A percentile compares a stretch with the other conserved stretches of the same genome.
Evolutionary conservation across 2,329 filamentous ascomycete genomes (phyloP).

Genomic region (Stagonosporopsis vannaccii): DNA sequence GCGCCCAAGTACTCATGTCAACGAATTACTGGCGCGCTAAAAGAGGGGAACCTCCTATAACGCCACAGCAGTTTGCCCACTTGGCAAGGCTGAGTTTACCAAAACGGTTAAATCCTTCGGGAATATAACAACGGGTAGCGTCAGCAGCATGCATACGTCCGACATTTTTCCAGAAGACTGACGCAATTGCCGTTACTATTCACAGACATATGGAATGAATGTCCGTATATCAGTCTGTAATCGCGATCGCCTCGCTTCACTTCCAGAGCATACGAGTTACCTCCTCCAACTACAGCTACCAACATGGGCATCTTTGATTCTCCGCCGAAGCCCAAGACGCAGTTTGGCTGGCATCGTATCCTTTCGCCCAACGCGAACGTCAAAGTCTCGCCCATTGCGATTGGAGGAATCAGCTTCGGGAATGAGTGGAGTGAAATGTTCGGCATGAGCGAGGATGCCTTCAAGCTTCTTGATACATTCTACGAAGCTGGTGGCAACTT

Average conservation of each 20-base stretch:
- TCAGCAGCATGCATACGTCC: constrained; percentile 16
- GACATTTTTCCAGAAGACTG: background rate
- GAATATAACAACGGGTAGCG: constrained; percentile 4
- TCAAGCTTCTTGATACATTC: constrained; percentile 72
- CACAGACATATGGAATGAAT: background rate
- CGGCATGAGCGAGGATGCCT: constrained; percentile 64
- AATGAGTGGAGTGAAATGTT: constrained; percentile 68
- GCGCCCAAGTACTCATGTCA: constrained; percentile 47
- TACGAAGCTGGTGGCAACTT: constrained; percentile 73
- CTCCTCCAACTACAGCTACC: background rate
- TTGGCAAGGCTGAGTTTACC: constrained; percentile 12
- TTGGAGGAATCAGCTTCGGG: constrained; percentile 71
- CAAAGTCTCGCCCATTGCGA: constrained; percentile 53
- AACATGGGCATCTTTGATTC: constrained; percentile 16
- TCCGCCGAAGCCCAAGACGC: constrained; percentile 21
- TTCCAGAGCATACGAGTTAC: background rate
- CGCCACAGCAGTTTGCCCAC: constrained; percentile 10
- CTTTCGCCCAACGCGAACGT: constrained; percentile 70
- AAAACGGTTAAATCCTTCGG: background rate
- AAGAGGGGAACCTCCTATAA: constrained; percentile 20
- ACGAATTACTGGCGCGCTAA: constrained; percentile 28
- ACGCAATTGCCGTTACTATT: background rate
- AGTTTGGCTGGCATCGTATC: constrained; percentile 68
- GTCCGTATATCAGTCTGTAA: background rate
- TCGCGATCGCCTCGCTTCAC: background rate